Base-by-base conservation (phyloP, 1,139 yeast genomes). In the Candida sanyaensis region DNA sequence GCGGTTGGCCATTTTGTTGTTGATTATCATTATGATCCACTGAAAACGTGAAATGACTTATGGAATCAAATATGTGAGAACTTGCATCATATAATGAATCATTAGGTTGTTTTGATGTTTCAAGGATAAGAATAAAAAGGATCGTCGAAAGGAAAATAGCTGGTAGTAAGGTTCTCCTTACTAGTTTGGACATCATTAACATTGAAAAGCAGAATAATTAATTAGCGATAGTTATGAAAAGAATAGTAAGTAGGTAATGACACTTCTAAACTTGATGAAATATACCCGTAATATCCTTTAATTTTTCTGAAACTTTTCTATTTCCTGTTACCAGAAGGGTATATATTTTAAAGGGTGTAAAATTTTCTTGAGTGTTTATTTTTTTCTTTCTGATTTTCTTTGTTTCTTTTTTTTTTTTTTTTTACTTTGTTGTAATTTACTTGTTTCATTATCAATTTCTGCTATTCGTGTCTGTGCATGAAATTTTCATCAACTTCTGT, bases 11-110 rank as follows among this genome's bases (percentile, higher is more conserved):
- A 23, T 36, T 38, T 45, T 9, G 30, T 23, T 43, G 32, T 32
- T 37, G 42, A 17, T 45, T 27, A n/a, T 44, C 24, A 17, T 21
- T 34, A 10, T 34, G 21, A 11, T 36, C 45, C 4, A 44, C 23
- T 27, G 48, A 24, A 28, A 53, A 53, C 26, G 58, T 44, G 26
- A 57, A 49, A 43, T 60, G 64, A 34, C 61, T 51, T 33, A 62
- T 44, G 2, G 62, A 54, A 46, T 60, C 65, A 40, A 64, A 50
- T 13, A 66, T 45, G 12, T 59, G 55, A 27, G 52, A 41, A 6
- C 59, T 52, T 13, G 52, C 45, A 38, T 47, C 37, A 41, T 49
- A 53, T 28, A 50, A 39, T 13, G 48, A 45, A 10, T 46, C 50
- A 13, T 48, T 41, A 9, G 44, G 37, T 43, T 30, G 32, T 23